These are phyloP conservation scores for Phytopythium litorale DNA, from an alignment of 352 stramenopile genomes.

Conservation along the genomic window DNA sequence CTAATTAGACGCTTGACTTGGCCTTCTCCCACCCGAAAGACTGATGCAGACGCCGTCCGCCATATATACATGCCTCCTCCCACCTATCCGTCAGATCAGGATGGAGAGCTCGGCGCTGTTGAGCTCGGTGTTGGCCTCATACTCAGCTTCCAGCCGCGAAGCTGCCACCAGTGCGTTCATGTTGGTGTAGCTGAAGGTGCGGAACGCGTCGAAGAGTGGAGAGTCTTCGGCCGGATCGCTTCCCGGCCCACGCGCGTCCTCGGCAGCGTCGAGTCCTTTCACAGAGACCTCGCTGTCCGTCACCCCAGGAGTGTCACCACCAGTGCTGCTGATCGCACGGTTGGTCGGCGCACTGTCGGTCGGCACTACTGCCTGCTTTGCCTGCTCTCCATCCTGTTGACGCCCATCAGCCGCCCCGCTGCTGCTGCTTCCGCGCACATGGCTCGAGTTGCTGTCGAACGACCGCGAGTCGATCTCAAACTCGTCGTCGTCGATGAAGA, in stretches of 20 bases:
- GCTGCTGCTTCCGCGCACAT: not conserved
- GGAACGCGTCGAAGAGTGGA: conserved; percentile 46
- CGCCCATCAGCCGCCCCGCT: not conserved
- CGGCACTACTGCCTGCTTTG: not conserved
- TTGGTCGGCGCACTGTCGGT: not conserved
- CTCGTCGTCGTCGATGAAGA: conserved; percentile 83
- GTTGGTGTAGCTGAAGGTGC: conserved; percentile 84
- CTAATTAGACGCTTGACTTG: not conserved
- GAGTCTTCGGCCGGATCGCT: not conserved
- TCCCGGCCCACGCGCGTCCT: not conserved
- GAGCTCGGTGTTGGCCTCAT: conserved; percentile 44
- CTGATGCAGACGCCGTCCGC: not conserved
- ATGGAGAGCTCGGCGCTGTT: conserved; percentile 57
- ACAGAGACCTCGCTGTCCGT: conserved; percentile 1
- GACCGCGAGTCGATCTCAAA: conserved; percentile 55
- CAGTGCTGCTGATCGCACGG: not conserved
- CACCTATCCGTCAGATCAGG: conserved; percentile 36
- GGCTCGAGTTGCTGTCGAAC: conserved; percentile 16
- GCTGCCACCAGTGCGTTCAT: conserved; percentile 80
- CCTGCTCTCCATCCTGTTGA: conserved; percentile 4
- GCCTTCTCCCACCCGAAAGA: conserved; percentile 1
- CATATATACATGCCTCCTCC: not conserved
- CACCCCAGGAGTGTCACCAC: not conserved
- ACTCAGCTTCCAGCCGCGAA: conserved; percentile 65
- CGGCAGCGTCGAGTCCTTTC: not conserved